These are phyloP conservation scores for Gentiana dahurica DNA, from an alignment of 257 asterid species.

Conservation along the genomic window DNA sequence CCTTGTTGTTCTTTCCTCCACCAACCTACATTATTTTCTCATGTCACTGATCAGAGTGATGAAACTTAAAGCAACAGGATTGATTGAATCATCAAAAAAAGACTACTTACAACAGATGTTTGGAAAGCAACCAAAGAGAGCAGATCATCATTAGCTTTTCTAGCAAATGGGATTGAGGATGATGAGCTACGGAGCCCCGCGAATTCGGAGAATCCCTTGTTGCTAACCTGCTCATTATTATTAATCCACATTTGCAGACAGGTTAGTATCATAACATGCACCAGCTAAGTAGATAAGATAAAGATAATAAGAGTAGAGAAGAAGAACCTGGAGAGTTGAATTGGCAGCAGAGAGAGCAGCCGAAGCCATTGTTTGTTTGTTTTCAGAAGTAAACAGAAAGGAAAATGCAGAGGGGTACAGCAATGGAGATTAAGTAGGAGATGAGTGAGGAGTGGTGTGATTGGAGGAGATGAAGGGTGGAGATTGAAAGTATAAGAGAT, in stretches of 20 bases:
- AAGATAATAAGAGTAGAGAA: not conserved
- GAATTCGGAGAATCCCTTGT: slow-evolving; percentile 80
- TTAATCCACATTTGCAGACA: not conserved
- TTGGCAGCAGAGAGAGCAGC: slow-evolving; percentile 69
- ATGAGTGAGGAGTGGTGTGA: not conserved
- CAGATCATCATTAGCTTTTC: slow-evolving; percentile 52
- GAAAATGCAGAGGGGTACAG: slow-evolving; percentile 6
- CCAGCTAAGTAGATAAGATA: no score
- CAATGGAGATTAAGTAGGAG: not conserved
- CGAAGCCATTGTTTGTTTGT: slow-evolving; percentile 47
- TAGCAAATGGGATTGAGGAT: slow-evolving; percentile 41
- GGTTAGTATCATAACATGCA: no score
- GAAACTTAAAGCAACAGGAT: no score
- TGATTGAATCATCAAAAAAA: no score
- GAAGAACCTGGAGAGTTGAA: slow-evolving; percentile 64
- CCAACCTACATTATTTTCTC: slow-evolving; percentile 35
- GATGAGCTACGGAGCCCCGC: slow-evolving; percentile 70
- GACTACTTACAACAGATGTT: slow-evolving; percentile 78
- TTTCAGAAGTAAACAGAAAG: slow-evolving; percentile 17
- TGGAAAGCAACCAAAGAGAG: slow-evolving; percentile 62
- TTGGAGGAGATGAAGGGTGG: not conserved
- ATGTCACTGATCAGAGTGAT: not conserved
- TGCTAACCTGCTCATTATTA: slow-evolving; percentile 45
- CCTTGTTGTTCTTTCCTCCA: slow-evolving; percentile 60
- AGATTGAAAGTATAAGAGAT: not conserved